Percentiles rank a stretch among this genome's conserved stretches.
Evolutionary conservation across 2,329 filamentous ascomycete species (phyloP).

Genomic region (Pseudogymnoascus sp.): DNA sequence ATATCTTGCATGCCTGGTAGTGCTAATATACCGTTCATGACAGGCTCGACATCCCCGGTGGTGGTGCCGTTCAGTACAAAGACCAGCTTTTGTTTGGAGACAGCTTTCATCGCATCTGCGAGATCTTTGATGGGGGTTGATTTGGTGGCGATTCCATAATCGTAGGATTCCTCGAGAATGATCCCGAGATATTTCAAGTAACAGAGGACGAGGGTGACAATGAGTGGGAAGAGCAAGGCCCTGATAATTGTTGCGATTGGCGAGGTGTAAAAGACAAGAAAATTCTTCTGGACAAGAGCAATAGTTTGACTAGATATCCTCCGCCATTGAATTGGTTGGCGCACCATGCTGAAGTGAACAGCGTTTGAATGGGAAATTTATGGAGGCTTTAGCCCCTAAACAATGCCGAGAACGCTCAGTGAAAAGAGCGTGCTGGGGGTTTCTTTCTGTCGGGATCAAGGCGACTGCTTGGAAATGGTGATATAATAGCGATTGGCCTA

Average conservation of each 20-base stretch:
- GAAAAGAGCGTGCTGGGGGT: neutral
- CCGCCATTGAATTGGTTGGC: slow-evolving; percentile 10
- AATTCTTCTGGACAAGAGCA: slow-evolving; percentile 23
- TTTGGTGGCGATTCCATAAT: slow-evolving; percentile 18
- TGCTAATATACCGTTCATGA: slow-evolving; percentile 18
- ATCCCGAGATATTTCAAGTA: slow-evolving; percentile 16
- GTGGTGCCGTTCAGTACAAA: slow-evolving; percentile 22
- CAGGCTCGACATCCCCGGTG: slow-evolving; percentile 15
- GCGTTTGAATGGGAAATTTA: neutral
- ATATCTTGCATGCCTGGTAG: slow-evolving; percentile 15
- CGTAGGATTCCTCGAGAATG: neutral
- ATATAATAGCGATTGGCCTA: neutral
- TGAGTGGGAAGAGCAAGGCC: slow-evolving; percentile 22
- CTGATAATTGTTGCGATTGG: slow-evolving; percentile 19
- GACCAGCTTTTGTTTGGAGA: slow-evolving; percentile 17
- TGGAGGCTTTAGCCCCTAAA: neutral
- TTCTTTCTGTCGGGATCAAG: neutral
- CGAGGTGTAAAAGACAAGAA: slow-evolving; percentile 22
- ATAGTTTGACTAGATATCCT: slow-evolving; percentile 23
- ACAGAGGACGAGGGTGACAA: slow-evolving; percentile 20
- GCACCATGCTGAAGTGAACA: neutral
- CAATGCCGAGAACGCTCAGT: neutral
- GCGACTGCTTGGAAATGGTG: neutral
- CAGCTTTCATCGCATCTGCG: slow-evolving; percentile 16
- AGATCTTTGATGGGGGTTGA: slow-evolving; percentile 18